These are phyloP conservation scores for Aegilops bicornis DNA, from an alignment of 176 grass and related monocot species.

Conservation along the genomic window DNA sequence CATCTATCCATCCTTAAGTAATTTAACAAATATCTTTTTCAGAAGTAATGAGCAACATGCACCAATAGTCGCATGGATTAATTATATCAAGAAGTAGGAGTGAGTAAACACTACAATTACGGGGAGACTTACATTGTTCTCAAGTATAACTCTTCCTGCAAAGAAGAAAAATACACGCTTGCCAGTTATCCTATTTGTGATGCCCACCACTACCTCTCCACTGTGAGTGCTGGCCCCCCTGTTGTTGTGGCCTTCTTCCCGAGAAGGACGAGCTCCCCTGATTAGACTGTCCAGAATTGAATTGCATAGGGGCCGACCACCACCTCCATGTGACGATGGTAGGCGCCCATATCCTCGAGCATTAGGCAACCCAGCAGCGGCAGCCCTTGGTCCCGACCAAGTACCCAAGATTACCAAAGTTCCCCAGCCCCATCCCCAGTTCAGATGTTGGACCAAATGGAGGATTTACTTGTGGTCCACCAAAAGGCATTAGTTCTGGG, in stretches of 20 bases:
- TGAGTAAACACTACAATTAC: neutral
- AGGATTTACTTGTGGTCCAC: conserved; percentile 29
- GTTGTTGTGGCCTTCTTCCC: conserved; percentile 33
- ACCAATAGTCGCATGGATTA: neutral
- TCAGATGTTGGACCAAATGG: conserved; percentile 21
- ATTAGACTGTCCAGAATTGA: conserved; percentile 41
- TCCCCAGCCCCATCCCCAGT: conserved; percentile 30
- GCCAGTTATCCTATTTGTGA: conserved; percentile 12
- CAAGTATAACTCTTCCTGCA: neutral
- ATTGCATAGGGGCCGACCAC: conserved; percentile 2
- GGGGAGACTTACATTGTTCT: neutral
- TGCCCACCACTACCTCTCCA: conserved; percentile 37
- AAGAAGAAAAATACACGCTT: neutral
- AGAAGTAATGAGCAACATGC: neutral
- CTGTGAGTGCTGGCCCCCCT: conserved; percentile 43
- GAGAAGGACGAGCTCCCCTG: conserved; percentile 49
- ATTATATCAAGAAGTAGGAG: neutral
- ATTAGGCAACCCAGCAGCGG: conserved; percentile 16
- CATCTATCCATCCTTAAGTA: neutral
- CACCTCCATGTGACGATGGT: conserved; percentile 5
- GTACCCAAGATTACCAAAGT: conserved; percentile 29
- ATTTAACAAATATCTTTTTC: neutral
- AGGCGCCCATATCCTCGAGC: conserved; percentile 25
- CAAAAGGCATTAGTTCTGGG: conserved; percentile 26
- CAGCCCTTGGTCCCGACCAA: conserved; percentile 25